phyloP scores from a whole-genome alignment of 2,329 filamentous ascomycete genomes.

The Niveomyces coronatus region DNA sequence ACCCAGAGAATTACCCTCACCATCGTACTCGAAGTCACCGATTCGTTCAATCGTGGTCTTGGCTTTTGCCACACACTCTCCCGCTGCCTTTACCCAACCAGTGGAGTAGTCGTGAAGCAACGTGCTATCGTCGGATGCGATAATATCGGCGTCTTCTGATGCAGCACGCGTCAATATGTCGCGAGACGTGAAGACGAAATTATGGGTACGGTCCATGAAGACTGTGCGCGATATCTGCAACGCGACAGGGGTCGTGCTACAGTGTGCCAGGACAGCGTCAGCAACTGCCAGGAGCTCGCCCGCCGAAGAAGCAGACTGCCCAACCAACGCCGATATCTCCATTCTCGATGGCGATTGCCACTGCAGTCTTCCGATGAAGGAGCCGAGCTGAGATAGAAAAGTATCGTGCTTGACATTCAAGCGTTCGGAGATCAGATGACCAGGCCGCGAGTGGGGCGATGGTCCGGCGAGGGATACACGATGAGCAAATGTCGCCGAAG shows the following conservation, averaged over 20 bases:
- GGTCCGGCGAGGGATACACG: conserved; percentile 67
- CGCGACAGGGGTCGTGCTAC: conserved; percentile 54
- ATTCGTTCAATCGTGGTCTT: conserved; percentile 78
- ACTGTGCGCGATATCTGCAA: conserved; percentile 59
- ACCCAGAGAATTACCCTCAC: conserved; percentile 45
- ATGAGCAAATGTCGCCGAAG: conserved; percentile 53
- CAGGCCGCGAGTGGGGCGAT: conserved; percentile 49
- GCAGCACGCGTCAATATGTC: conserved; percentile 63
- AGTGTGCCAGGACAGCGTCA: conserved; percentile 72
- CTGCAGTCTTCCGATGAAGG: conserved; percentile 83
- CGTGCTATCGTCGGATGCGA: conserved; percentile 70
- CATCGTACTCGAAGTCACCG: conserved; percentile 82
- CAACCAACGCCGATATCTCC: conserved; percentile 72
- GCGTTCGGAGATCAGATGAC: conserved; percentile 73
- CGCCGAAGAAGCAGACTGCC: conserved; percentile 74
- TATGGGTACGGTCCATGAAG: conserved; percentile 72
- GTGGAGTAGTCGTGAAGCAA: conserved; percentile 70
- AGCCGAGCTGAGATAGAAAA: conserved; percentile 83
- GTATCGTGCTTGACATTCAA: conserved; percentile 73
- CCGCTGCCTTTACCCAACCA: conserved; percentile 78
- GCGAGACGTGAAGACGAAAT: conserved; percentile 70
- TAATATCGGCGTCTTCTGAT: conserved; percentile 64
- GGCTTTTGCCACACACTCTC: conserved; percentile 82
- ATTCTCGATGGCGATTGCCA: conserved; percentile 84
- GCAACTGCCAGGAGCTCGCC: conserved; percentile 69